Percentiles rank a stretch among this genome's conserved stretches.
Conservation (phyloP, 495 filamentous ascomycete species). For the Neurospora sp. region DNA sequence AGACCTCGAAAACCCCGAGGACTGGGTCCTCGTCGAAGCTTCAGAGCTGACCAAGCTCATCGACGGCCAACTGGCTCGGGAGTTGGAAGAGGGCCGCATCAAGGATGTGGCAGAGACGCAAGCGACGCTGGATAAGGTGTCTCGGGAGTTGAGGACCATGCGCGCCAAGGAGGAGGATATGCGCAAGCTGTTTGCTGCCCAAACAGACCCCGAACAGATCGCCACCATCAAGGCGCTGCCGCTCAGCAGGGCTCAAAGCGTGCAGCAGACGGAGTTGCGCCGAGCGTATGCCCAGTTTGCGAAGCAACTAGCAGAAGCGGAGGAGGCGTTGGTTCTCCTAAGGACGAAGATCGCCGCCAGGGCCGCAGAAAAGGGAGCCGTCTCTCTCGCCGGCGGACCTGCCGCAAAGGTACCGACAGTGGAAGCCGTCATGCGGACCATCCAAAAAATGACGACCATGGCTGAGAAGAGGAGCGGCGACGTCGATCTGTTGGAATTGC, state of each 20-base stretch:
- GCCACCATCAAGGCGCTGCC: conserved; percentile 53
- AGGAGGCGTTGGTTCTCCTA: conserved; percentile 73
- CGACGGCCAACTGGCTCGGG: conserved; percentile 38
- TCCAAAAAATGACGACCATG: conserved; percentile 86
- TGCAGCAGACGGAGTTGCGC: conserved; percentile 74
- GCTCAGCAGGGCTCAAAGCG: conserved; percentile 70
- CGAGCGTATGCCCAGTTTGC: conserved; percentile 58
- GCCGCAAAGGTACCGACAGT: conserved; percentile 59
- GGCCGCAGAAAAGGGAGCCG: not conserved
- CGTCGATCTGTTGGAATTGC: conserved; percentile 77
- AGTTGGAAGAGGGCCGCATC: conserved; percentile 56
- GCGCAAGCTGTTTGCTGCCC: conserved; percentile 54
- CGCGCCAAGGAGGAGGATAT: conserved; percentile 63
- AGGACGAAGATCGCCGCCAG: conserved; percentile 60
- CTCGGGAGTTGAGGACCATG: conserved; percentile 56
- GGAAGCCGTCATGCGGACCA: conserved; percentile 83
- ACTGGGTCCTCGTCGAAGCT: conserved; percentile 64
- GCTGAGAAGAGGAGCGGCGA: conserved; percentile 75
- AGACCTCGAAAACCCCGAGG: conserved; percentile 52
- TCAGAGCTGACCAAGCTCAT: conserved; percentile 50
- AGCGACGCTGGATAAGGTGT: conserved; percentile 46
- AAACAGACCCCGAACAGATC: conserved; percentile 50
- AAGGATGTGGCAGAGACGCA: conserved; percentile 55
- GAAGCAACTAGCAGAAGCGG: conserved; percentile 63
- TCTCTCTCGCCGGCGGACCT: conserved; percentile 19